A percentile compares a stretch with the other conserved stretches of the same genome.
Evolutionary conservation across 441 rosid genomes (phyloP).

Genomic region (Geranium incanum): DNA sequence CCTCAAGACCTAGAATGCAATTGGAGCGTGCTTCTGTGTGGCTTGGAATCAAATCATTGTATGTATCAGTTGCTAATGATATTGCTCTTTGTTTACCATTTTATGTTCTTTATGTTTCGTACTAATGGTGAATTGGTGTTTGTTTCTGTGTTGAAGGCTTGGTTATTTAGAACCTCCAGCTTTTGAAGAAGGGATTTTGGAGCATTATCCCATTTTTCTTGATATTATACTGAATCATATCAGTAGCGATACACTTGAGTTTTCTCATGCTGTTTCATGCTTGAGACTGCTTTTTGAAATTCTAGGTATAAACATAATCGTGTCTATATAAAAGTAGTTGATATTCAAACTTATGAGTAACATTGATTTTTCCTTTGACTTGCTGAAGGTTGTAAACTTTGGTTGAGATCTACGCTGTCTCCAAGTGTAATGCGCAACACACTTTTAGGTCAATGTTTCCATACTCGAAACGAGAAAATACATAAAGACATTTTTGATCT

Average conservation of each 20-base stretch:
- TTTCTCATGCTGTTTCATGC: slow-evolving; percentile 84
- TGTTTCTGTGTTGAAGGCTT: slow-evolving; percentile 54
- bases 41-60: slow-evolving; percentile 97
- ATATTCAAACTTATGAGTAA: slow-evolving; percentile 8
- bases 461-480: slow-evolving; percentile 80
- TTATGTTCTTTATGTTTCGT: slow-evolving; percentile 19
- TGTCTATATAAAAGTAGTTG: neutral
- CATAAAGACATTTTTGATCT: slow-evolving; percentile 98
- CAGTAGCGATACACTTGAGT: slow-evolving; percentile 82
- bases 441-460: slow-evolving; percentile 96
- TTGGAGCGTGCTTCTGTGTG: slow-evolving; percentile 76
- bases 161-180: slow-evolving; percentile 94
- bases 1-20: slow-evolving; percentile 62
- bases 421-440: slow-evolving; percentile 98
- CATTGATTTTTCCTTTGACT: slow-evolving; percentile 19
- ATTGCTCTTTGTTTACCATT: slow-evolving; percentile 18
- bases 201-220: slow-evolving; percentile 89
- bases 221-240: slow-evolving; percentile 89
- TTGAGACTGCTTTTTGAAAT: slow-evolving; percentile 87
- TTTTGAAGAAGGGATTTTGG: slow-evolving; percentile 93
- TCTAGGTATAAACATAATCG: slow-evolving; percentile 52
- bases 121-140: slow-evolving; percentile 24
- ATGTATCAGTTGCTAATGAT: slow-evolving; percentile 37
- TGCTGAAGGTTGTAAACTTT: slow-evolving; percentile 85
- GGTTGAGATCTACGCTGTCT: slow-evolving; percentile 94